Percentiles rank a stretch among this genome's conserved stretches.
These are phyloP conservation scores for Hypoxylon sp. DNA, from an alignment of 2,329 filamentous ascomycete genomes.

Conservation along the genomic window DNA sequence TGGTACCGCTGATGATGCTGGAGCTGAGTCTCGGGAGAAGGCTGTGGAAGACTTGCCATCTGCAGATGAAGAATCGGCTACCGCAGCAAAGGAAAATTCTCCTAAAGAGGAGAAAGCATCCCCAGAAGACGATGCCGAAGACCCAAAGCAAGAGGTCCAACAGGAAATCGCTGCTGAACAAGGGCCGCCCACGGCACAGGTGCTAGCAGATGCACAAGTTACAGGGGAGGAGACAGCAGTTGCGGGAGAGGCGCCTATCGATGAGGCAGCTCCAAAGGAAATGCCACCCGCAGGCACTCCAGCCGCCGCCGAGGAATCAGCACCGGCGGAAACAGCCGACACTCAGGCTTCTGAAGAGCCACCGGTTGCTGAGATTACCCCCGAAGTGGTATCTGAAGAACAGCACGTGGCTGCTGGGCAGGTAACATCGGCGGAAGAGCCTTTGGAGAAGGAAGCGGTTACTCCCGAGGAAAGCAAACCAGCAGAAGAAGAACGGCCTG, in stretches of 20 bases:
- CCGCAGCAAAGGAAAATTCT: not conserved
- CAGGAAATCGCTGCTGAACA: not conserved
- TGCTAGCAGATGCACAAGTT: conserved; percentile 8
- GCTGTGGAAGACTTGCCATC: not conserved
- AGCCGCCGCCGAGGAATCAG: not conserved
- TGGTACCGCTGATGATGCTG: conserved; percentile 5
- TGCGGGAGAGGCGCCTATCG: not conserved
- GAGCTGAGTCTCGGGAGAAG: not conserved
- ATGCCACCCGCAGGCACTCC: not conserved
- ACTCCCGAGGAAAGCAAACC: not conserved
- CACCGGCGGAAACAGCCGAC: not conserved
- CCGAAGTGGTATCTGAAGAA: not conserved
- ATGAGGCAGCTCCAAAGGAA: not conserved
- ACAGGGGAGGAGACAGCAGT: not conserved
- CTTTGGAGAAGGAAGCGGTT: not conserved
- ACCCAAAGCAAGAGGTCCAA: not conserved
- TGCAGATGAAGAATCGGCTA: not conserved
- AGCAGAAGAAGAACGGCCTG: not conserved
- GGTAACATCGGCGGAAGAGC: conserved; percentile 3
- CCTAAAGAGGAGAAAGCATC: not conserved
- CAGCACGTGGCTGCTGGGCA: not conserved
- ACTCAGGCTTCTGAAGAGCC: not conserved
- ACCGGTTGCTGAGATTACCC: not conserved
- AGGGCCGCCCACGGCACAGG: not conserved
- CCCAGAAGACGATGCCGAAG: not conserved